phyloP scores from a whole-genome alignment of 148 eudicot genomes.

The Hydrangea macrophylla region DNA sequence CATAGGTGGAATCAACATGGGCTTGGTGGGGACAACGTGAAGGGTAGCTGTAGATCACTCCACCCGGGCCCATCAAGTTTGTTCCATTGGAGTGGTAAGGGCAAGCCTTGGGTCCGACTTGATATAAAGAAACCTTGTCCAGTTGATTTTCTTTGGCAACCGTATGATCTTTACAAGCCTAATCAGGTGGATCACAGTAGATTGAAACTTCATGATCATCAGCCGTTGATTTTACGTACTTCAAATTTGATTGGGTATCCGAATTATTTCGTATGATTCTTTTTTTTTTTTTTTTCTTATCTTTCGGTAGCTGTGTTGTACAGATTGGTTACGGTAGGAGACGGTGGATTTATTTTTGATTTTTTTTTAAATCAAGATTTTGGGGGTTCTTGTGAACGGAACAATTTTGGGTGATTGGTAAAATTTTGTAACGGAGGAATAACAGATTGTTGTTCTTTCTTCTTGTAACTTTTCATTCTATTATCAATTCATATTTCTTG shows the following conservation, averaged over 20 bases:
- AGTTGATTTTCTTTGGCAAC: slow-evolving; percentile 64
- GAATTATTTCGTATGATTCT: slow-evolving; percentile 22
- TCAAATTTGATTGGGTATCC: slow-evolving; percentile 16
- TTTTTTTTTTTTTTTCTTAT: slow-evolving; percentile 11
- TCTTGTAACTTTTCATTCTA: background rate
- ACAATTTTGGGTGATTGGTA: background rate
- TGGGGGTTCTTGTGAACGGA: background rate
- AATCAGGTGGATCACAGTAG: background rate
- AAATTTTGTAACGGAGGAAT: background rate
- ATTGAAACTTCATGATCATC: slow-evolving; percentile 5
- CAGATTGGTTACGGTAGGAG: background rate
- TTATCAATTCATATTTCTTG: too few relatives aligned
- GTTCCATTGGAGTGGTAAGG: slow-evolving; percentile 76
- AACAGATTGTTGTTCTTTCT: background rate
- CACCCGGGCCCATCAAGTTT: slow-evolving; percentile 76
- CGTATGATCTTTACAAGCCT: slow-evolving; percentile 49
- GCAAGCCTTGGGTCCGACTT: slow-evolving; percentile 73
- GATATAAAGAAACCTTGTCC: slow-evolving; percentile 53
- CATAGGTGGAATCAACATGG: slow-evolving; percentile 66
- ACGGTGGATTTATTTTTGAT: background rate
- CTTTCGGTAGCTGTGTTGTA: slow-evolving; percentile 41
- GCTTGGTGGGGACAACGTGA: slow-evolving; percentile 67
- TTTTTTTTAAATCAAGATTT: background rate
- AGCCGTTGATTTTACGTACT: slow-evolving; percentile 13
- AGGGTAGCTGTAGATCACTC: slow-evolving; percentile 51